phyloP scores from a whole-genome alignment of 331 rosid species.

The Telfairia occidentalis region DNA sequence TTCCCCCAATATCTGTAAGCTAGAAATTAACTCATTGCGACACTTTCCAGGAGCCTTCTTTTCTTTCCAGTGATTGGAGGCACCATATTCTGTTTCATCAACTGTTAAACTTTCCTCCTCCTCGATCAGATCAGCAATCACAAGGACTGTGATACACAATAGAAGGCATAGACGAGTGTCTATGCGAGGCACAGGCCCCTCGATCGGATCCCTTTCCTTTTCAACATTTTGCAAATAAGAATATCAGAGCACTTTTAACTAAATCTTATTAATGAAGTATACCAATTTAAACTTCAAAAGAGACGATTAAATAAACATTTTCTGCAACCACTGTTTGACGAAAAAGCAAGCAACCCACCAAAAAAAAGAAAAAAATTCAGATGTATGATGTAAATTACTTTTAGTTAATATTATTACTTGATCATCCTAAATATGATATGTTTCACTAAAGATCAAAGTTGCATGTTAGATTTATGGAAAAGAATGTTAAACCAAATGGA shows the following conservation, averaged over 20 bases:
- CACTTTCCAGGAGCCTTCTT: slow-evolving; percentile 42
- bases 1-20: slow-evolving; percentile 80
- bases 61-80: slow-evolving; percentile 48
- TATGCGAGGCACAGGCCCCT: slow-evolving; percentile 93
- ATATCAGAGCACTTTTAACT: not conserved
- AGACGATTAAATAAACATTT: not conserved
- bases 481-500: not conserved
- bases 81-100: slow-evolving; percentile 35
- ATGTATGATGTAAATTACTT: not conserved
- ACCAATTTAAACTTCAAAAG: not conserved
- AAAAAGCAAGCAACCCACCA: not conserved
- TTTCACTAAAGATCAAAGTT: not conserved
- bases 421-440: not conserved
- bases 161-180: slow-evolving; percentile 90
- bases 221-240: not conserved
- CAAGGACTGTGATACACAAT: slow-evolving; percentile 71
- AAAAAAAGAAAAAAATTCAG: not conserved
- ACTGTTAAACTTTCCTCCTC: slow-evolving; percentile 53
- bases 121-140: slow-evolving; percentile 68
- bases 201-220: slow-evolving; percentile 93
- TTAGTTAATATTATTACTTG: not conserved
- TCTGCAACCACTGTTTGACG: not conserved
- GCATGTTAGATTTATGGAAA: not conserved
- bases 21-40: slow-evolving; percentile 53
- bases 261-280: not conserved